A percentile compares a stretch with the other conserved stretches of the same genome.
phyloP scores from a whole-genome alignment of 371 early-diverging fungal species.

The Modicella reniformis region DNA sequence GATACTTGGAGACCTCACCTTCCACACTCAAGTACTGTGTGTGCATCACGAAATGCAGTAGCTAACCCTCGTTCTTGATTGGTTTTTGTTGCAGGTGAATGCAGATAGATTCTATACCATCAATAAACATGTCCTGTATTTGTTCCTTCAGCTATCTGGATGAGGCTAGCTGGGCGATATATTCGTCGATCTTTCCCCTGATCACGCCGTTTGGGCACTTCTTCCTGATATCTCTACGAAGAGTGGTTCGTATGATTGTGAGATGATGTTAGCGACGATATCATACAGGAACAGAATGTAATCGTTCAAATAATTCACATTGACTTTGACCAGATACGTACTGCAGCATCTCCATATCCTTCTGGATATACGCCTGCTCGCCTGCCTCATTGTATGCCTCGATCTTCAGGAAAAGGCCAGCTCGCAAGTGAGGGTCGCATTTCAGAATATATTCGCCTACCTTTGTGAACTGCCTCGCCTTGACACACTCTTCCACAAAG shows the following conservation, averaged over 20 bases:
- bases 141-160: slow-evolving; percentile 14
- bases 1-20: slow-evolving; percentile 15
- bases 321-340: slow-evolving; percentile 41
- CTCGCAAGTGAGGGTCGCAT: slow-evolving; percentile 75
- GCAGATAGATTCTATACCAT: neutral
- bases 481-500: slow-evolving; percentile 86
- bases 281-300: neutral
- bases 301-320: neutral
- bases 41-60: neutral
- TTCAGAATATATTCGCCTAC: slow-evolving; percentile 82
- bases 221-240: slow-evolving; percentile 46
- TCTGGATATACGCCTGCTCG: slow-evolving; percentile 74
- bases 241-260: neutral
- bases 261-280: neutral
- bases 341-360: slow-evolving; percentile 74
- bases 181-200: slow-evolving; percentile 43
- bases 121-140: neutral
- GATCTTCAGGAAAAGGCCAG: slow-evolving; percentile 79
- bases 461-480: slow-evolving; percentile 80
- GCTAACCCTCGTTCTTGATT: neutral
- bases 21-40: neutral
- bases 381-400: slow-evolving; percentile 83
- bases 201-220: slow-evolving; percentile 44
- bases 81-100: neutral
- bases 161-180: slow-evolving; percentile 37